Conservation (phyloP, 2,329 filamentous ascomycete species). For the Rhynchosporium agropyri region DNA sequence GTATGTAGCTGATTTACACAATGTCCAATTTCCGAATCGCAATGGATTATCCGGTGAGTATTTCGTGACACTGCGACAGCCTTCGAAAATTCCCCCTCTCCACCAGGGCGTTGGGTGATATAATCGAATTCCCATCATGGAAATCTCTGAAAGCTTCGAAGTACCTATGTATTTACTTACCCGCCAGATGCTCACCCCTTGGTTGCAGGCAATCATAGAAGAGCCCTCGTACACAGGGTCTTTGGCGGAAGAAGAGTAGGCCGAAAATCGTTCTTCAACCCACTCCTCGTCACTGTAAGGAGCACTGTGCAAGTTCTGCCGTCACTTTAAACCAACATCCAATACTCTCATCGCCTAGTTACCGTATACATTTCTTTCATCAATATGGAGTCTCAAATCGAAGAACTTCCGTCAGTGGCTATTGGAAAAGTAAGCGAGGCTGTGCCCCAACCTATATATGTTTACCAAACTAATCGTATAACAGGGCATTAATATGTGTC, state of each 20-base stretch:
- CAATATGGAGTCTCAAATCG: conserved; percentile 2
- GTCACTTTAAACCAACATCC: no score
- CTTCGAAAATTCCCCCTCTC: no score
- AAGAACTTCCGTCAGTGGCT: conserved; percentile 7
- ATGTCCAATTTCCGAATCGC: background rate
- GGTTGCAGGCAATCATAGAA: background rate
- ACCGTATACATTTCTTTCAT: background rate
- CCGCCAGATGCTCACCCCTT: background rate
- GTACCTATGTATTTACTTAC: background rate
- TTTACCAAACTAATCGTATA: background rate
- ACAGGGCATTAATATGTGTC: conserved; percentile 13
- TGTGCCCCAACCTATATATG: background rate
- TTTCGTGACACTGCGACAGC: no score
- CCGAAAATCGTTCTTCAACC: no score
- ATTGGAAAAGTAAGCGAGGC: conserved; percentile 6
- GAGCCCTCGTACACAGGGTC: background rate
- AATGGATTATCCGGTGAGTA: background rate
- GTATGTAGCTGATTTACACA: conserved; percentile 16
- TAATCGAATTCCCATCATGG: no score
- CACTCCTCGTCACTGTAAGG: no score
- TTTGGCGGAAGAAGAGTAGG: no score
- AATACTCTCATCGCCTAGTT: no score
- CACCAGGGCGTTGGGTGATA: no score
- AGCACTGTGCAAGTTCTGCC: no score
- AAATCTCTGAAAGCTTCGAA: background rate